Evolutionary conservation across 139 green algal species (phyloP).

Genomic region (Chlorella sp.): DNA sequence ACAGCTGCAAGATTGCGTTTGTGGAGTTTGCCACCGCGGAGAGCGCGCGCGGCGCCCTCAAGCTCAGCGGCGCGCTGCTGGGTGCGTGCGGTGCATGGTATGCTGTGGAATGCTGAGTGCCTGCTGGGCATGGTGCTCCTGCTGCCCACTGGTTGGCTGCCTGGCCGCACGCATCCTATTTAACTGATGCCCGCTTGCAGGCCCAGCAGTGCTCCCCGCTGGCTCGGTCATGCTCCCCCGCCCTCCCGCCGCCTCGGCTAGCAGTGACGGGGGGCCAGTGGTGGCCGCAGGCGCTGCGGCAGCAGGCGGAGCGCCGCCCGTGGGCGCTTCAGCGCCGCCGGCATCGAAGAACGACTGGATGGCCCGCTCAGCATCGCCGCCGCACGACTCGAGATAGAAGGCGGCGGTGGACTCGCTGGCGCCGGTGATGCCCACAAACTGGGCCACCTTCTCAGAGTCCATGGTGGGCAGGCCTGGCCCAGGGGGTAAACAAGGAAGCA

Average conservation of each 20-base stretch:
- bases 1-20: slow-evolving; percentile 95
- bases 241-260: slow-evolving; percentile 14
- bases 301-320: neutral
- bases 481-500: no score
- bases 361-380: slow-evolving; percentile 42
- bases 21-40: slow-evolving; percentile 91
- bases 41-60: slow-evolving; percentile 83
- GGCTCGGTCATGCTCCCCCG: no score
- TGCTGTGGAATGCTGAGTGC: slow-evolving; percentile 65
- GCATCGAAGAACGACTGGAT: slow-evolving; percentile 44
- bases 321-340: slow-evolving; percentile 4
- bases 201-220: no score
- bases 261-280: neutral
- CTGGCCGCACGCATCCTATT: no score
- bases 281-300: neutral
- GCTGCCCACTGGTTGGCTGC: no score
- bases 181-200: no score
- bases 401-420: slow-evolving; percentile 30
- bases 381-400: slow-evolving; percentile 37
- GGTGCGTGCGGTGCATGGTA: slow-evolving; percentile 21
- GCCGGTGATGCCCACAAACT: slow-evolving; percentile 58
- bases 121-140: no score
- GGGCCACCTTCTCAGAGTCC: slow-evolving; percentile 38
- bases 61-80: slow-evolving; percentile 91
- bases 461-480: neutral